Evolutionary conservation across 805 yeast species (phyloP), one percentile per base, ranked within the genome.

Genomic region (Kodamaea hsintzibuensis): DNA sequence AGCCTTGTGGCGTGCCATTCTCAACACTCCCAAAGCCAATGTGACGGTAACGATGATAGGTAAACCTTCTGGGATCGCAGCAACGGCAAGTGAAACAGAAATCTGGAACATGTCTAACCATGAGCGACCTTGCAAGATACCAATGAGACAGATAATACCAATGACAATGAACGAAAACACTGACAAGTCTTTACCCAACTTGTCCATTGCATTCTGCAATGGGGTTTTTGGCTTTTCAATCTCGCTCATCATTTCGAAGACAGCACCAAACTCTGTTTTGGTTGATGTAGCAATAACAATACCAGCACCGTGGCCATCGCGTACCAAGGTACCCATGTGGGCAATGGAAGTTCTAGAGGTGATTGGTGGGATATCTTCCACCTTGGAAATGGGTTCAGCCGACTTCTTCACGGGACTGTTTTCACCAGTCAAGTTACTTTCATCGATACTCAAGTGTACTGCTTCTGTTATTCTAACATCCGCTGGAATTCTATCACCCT

Each of bases 221-320:
- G 99, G 99, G 14, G 99, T 95, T 72, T 95, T 95, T 50, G 99
- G 99, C 71, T 95, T 95, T 69, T 91, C 97, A 60, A 95, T 95
- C 49, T 84, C 87, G 38, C 87, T 82, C 96, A 95, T 91, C 97
- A 95, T 91, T 61, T 88, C 92, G 66, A 91, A 95, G 13, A 95
- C 98, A 46, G 87, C 79, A 49, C 99, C 99, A 72, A 95, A 91
- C 49, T 96, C 97, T 1, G 99, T 93, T 59, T 86, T 83, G 39
- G 82, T 77, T 39, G 96, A 96, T 1, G 97, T 95, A 10, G 93
- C 97, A 35, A 95, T 82, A 13, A 95, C 99, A 42, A 95, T 80
- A 57, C 99, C 99, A 1, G 88, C 65, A 16, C 98, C 99, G 62
- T 89, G 92, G 27, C 99, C 99, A 67, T 91, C 96, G 62, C 97